Base-by-base conservation (phyloP, 768 basidiomycete genomes). In the Clavaria fumosa region DNA sequence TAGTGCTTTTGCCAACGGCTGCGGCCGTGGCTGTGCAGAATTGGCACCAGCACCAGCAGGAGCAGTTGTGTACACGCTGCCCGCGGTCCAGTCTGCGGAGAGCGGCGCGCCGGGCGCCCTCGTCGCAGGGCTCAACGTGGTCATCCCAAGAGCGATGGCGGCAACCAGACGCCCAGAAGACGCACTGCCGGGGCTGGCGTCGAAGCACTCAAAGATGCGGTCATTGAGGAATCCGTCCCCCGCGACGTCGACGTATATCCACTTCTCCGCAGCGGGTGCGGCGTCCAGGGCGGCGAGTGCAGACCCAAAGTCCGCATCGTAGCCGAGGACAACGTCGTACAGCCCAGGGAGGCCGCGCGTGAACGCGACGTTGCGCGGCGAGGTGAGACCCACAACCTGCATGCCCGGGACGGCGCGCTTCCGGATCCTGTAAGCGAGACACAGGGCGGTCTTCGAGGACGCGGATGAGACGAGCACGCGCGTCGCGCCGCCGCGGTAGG, bases 361-460 rank as follows among this genome's bases (percentile, higher is more conserved):
- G 46, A 80, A 80, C 5, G 43, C 56, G 19, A 63, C 3, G 44
- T 79, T 80, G 17, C 63, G 50, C 28, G 47, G 57, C 1, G 77
- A 79, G 4, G 78, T 80, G 1, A 80, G 55, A 4, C 78, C 78
- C 7, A 80, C 49, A 7, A 79, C 48, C 28, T 55, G 61, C 19
- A 59, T 53, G 20, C 45, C 46, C 9, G 45, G 40, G 15, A 59
- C 46, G 7, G 30, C 21, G 18, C 72, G 69, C 41, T 70, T 70
- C 4, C 58, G 50, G 17, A 78, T 59, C 37, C 69, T 57, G 46
- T 78, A 77, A 3, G 77, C 77, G 14, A 78, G 58, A 42, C 71
- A 76, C 51, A 79, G 78, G 0, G 78, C 75, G 1, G 77, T 80
- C 47, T 80, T 80, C 19, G 78, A 67, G 2, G 78, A 80, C 0